phyloP scores from a whole-genome alignment of 164 flowering plant species.

The Liriodendron chinense region DNA sequence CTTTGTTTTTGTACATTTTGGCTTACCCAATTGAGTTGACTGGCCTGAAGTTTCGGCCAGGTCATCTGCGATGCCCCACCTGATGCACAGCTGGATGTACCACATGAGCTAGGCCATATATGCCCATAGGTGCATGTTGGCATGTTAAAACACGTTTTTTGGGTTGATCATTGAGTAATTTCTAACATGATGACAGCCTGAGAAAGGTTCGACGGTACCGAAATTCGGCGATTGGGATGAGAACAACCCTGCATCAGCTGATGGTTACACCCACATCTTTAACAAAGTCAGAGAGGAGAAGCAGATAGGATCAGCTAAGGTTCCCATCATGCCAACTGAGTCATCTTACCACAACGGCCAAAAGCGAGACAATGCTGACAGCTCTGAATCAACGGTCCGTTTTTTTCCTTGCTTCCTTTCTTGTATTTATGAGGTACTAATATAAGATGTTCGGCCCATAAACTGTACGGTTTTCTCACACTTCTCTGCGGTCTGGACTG shows the following conservation, averaged over 20 bases:
- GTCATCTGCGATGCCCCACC: neutral
- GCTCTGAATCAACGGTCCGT: neutral
- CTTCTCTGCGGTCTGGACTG: neutral
- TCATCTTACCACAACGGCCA: conserved; percentile 14
- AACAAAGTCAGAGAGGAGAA: conserved; percentile 73
- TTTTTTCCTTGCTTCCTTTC: neutral
- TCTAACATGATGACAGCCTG: conserved; percentile 40
- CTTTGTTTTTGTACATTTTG: neutral
- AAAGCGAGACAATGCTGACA: conserved; percentile 1
- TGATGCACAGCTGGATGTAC: neutral
- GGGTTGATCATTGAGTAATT: neutral
- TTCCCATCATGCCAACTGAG: conserved; percentile 13
- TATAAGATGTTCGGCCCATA: neutral
- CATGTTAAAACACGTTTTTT: neutral
- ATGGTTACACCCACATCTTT: conserved; percentile 71
- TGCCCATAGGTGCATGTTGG: neutral
- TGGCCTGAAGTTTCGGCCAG: neutral
- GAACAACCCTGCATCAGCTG: conserved; percentile 71
- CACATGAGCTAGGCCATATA: neutral
- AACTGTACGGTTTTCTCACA: neutral
- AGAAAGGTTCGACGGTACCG: conserved; percentile 72
- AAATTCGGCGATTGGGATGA: conserved; percentile 90
- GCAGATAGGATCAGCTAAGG: conserved; percentile 35
- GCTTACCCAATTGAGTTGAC: neutral
- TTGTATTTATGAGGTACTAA: neutral